Evolutionary conservation across 2,329 filamentous ascomycete species (phyloP), one percentile per base, ranked within the genome.

Genomic region (Dothideomycetidae sp.): DNA sequence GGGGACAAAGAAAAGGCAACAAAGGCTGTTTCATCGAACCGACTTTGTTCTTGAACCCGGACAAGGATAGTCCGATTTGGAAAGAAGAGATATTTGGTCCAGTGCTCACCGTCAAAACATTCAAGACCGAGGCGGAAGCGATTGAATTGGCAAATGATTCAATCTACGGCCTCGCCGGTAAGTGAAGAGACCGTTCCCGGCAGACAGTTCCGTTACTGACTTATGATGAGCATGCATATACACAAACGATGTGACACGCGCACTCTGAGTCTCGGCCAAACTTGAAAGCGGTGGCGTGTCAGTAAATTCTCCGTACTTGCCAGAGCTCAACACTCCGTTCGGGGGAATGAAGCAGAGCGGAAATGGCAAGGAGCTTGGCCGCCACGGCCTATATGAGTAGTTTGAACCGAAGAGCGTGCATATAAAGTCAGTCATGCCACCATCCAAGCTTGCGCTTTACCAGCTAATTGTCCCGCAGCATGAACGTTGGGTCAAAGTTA

Each of bases 321-420:
- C 58, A 12, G 49, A 54, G 39, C 60, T 62, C 39, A 46, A 62
- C 29, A 52, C 57, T 3, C 67, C 68, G 0, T 70, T 71, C 45
- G 66, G 67, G 18, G 67, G 68, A 5, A 58, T 46, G 35, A 71
- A 70, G 56, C 57, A 65, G 50, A 64, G 59, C 40, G 68, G 68
- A 1, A 43, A 63, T 11, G 67, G 68, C 2, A 51, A 66, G 3
- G 68, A 71, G 50, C 61, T 61, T 36, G 66, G 61, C 13, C 31
- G 36, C 26, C 41, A 44, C 26, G 45, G 44, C 18, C 36, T 51
- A 31, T 49, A 49, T 38, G 42, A 46, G 21, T 52, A 51, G 33
- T 32, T 50, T 29, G 46, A 52, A 43, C 38, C 47, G 31, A 52
- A 53, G 44, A 51, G 46, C 10, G 60, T 66, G 17, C 53, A 68